These are phyloP conservation scores for Cephalotrichum gorgonifer DNA, from an alignment of 2,329 filamentous ascomycete genomes.

Conservation along the genomic window DNA sequence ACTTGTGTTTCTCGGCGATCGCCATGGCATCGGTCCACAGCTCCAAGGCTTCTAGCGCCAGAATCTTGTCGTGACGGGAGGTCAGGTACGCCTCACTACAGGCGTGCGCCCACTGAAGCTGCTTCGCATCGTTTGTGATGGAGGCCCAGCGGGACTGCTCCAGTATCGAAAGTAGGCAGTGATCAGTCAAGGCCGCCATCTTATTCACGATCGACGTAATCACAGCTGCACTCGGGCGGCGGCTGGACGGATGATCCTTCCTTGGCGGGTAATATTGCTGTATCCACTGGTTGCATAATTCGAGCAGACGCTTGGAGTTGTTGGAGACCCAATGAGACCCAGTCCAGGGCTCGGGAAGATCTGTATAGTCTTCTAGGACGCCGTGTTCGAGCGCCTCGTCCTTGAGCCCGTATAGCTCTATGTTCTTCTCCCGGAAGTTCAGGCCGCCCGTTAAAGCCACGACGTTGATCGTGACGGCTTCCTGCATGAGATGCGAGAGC, in stretches of 20 bases:
- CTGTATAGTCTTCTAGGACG: conserved; percentile 53
- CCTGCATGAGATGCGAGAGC: conserved; percentile 47
- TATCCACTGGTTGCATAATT: conserved; percentile 47
- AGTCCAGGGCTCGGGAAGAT: conserved; percentile 78
- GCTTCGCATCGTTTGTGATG: conserved; percentile 31
- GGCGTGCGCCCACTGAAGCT: conserved; percentile 29
- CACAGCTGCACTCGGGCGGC: conserved; percentile 25
- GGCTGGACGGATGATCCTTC: neutral
- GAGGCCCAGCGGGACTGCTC: conserved; percentile 42
- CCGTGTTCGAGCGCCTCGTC: conserved; percentile 56
- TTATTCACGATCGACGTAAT: conserved; percentile 35
- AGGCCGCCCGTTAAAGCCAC: conserved; percentile 54
- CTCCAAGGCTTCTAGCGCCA: conserved; percentile 41
- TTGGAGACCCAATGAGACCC: conserved; percentile 54
- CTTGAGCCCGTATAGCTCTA: conserved; percentile 61
- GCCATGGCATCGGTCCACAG: conserved; percentile 48
- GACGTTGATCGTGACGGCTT: conserved; percentile 52
- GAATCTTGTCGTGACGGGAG: conserved; percentile 40
- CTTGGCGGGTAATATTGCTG: conserved; percentile 29
- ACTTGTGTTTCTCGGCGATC: conserved; percentile 48
- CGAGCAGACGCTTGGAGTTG: conserved; percentile 48
- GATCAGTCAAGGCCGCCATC: conserved; percentile 41
- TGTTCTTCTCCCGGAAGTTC: conserved; percentile 62
- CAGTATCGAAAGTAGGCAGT: conserved; percentile 42
- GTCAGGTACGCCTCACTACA: conserved; percentile 37